Percentiles rank a stretch among this genome's conserved stretches.
Conservation (phyloP, 805 yeast species). For the Yarrowia phangngaensis region DNA sequence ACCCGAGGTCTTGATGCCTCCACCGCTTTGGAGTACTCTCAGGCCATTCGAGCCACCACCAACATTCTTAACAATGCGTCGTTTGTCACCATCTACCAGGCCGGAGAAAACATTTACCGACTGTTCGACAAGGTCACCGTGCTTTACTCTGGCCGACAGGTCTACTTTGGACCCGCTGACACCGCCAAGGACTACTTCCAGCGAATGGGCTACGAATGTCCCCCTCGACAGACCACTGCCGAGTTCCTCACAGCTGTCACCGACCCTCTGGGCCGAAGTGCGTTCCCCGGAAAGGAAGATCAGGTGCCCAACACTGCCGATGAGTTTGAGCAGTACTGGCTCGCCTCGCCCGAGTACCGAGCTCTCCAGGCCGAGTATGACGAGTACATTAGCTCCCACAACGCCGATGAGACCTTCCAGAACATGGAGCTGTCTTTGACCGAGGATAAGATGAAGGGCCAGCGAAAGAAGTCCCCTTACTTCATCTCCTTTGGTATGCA, state of each 20-base stretch:
- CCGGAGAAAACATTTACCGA: constrained; percentile 62
- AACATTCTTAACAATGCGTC: constrained; percentile 52
- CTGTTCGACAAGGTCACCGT: constrained; percentile 61
- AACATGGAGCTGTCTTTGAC: constrained; percentile 40
- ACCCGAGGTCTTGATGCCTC: constrained; percentile 85
- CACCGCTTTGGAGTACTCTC: constrained; percentile 71
- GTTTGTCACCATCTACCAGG: constrained; percentile 66
- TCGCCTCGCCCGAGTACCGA: constrained; percentile 46
- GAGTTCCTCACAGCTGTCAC: constrained; percentile 69
- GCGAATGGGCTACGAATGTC: constrained; percentile 62
- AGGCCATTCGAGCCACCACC: constrained; percentile 63
- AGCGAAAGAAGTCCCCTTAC: constrained; percentile 44
- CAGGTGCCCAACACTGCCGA: constrained; percentile 58
- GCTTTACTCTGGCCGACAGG: constrained; percentile 57
- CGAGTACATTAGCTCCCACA: constrained; percentile 39
- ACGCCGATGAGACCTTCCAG: constrained; percentile 40
- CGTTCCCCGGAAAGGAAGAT: constrained; percentile 48
- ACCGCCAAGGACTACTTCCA: constrained; percentile 57
- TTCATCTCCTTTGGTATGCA: constrained; percentile 49
- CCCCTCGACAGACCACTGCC: constrained; percentile 64
- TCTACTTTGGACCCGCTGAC: constrained; percentile 58
- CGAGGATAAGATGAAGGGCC: constrained; percentile 43
- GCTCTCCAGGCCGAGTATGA: constrained; percentile 47
- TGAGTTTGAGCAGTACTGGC: constrained; percentile 62
- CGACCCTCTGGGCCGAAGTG: constrained; percentile 57